Evolutionary conservation across 1,284 basidiomycete species (phyloP).

Genomic region (Calocybe gambosa): DNA sequence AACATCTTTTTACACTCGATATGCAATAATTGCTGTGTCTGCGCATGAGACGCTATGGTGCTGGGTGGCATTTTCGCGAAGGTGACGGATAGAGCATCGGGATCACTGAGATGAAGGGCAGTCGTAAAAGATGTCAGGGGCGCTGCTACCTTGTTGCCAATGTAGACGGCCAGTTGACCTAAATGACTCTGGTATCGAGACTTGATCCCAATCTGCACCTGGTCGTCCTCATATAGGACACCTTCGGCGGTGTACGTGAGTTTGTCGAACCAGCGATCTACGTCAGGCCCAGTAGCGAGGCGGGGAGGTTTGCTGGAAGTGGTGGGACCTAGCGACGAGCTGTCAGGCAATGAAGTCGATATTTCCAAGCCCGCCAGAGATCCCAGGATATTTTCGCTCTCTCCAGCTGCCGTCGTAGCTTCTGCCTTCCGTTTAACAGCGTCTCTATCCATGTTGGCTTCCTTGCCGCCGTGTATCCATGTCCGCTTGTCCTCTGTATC

Average conservation of each 20-base stretch:
- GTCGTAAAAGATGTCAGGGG: constrained; percentile 88
- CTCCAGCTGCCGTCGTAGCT: constrained; percentile 24
- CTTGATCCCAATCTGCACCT: constrained; percentile 95
- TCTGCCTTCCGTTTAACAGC: constrained; percentile 38
- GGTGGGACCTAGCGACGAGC: constrained; percentile 10
- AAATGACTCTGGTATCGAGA: constrained; percentile 91
- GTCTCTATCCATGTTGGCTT: constrained; percentile 78
- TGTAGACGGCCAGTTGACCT: constrained; percentile 88
- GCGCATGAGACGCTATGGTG: constrained; percentile 75
- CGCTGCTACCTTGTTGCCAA: constrained; percentile 91
- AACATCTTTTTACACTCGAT: constrained; percentile 93
- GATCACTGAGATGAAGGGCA: constrained; percentile 67
- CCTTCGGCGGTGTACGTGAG: constrained; percentile 80
- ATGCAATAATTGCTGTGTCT: constrained; percentile 89
- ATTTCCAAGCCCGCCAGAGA: constrained; percentile 83
- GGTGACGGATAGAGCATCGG: constrained; percentile 70
- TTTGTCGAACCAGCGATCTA: constrained; percentile 89
- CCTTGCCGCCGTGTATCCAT: constrained; percentile 93
- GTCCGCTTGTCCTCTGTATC: constrained; percentile 91
- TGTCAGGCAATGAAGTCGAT: constrained; percentile 32
- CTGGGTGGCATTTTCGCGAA: constrained; percentile 88
- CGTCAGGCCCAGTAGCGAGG: constrained; percentile 59
- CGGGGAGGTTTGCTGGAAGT: constrained; percentile 33
- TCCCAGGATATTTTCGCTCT: constrained; percentile 55
- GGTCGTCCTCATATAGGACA: constrained; percentile 92